Conservation (phyloP, 179 eudicot genomes). For the Dionaea muscipula region DNA sequence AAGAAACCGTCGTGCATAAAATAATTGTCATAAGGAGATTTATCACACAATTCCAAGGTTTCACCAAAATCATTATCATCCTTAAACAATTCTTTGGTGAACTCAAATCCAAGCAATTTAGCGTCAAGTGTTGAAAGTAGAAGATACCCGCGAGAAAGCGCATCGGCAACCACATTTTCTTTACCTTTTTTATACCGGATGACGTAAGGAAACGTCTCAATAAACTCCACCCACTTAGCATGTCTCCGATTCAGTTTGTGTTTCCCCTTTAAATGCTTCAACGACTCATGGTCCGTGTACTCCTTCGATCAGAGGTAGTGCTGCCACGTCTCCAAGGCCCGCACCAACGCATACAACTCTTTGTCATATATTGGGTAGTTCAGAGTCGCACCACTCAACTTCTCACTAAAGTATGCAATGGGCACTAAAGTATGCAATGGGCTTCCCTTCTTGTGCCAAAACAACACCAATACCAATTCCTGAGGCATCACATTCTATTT, state of each 20-base stretch:
- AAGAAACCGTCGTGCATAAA: no score
- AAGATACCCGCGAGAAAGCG: no score
- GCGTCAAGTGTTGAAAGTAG: no score
- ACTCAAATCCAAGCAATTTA: no score
- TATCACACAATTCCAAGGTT: no score
- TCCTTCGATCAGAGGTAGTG: background rate
- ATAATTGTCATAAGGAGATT: no score
- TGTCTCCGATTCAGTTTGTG: background rate
- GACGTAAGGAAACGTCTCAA: no score
- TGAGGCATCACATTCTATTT: background rate
- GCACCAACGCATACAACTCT: background rate
- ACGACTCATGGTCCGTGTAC: background rate
- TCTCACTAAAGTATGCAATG: constrained; percentile 3
- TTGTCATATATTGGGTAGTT: background rate
- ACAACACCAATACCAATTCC: background rate
- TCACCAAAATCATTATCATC: no score
- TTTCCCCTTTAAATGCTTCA: background rate
- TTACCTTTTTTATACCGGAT: no score
- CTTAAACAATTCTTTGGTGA: no score
- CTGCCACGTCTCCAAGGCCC: background rate
- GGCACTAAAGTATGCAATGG: no score
- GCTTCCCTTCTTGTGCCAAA: background rate
- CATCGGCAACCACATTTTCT: no score
- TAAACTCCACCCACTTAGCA: constrained; percentile 3
- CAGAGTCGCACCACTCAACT: background rate